Percentiles rank a stretch among this genome's conserved stretches.
phyloP scores from a whole-genome alignment of 768 basidiomycete genomes.

The Rhodotorula kratochvilovae region DNA sequence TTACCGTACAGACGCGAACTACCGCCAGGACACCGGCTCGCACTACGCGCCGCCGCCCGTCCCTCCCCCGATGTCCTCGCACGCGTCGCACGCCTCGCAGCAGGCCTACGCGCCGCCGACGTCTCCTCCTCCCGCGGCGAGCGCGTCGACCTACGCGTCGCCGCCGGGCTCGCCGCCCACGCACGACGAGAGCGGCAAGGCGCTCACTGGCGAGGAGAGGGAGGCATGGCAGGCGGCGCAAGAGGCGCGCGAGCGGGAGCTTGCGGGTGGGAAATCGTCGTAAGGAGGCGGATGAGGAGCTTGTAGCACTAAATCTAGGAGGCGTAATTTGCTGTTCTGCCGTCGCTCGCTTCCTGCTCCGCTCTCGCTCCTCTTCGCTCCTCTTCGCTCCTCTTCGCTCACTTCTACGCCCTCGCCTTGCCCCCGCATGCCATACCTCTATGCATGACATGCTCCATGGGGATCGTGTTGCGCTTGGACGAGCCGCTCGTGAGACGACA shows the following conservation, averaged over 20 bases:
- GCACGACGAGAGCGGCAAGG: not conserved
- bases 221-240: not conserved
- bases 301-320: no score
- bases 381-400: no score
- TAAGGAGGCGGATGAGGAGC: no score
- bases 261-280: no score
- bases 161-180: constrained; percentile 5
- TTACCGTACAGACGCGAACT: constrained; percentile 26
- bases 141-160: constrained; percentile 6
- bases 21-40: constrained; percentile 15
- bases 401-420: no score
- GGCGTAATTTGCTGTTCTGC: no score
- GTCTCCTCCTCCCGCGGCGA: constrained; percentile 27
- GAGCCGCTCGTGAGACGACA: no score
- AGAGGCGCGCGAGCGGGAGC: not conserved
- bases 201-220: not conserved
- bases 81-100: not conserved
- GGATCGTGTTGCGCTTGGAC: no score
- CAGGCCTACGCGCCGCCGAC: constrained; percentile 16
- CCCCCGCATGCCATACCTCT: no score
- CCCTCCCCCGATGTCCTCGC: not conserved
- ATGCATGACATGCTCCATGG: no score
- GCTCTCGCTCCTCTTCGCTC: no score
- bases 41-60: constrained; percentile 17
- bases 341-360: no score